Evolutionary conservation across 2,329 filamentous ascomycete species (phyloP).

Genomic region (Penicillium sp.): DNA sequence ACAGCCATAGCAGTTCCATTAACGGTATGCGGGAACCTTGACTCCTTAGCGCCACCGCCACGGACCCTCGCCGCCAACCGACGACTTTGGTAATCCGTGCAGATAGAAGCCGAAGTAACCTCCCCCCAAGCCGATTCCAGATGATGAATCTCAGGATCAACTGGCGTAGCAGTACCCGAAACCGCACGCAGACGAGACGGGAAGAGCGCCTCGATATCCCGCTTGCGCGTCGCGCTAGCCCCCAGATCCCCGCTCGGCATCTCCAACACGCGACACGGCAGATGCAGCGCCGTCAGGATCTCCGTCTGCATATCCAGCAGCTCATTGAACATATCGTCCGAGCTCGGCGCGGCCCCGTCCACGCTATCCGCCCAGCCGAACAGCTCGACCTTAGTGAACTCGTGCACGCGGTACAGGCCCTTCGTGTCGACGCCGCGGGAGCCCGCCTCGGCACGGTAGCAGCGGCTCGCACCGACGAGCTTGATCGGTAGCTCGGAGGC

Average conservation of each 20-base stretch:
- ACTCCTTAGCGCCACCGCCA: conserved; percentile 44
- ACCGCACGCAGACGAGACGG: conserved; percentile 62
- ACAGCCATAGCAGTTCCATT: conserved; percentile 94
- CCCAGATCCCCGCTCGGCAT: conserved; percentile 90
- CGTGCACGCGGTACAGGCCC: conserved; percentile 92
- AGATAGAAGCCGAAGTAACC: conserved; percentile 84
- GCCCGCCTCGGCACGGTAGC: conserved; percentile 92
- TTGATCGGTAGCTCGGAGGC: conserved; percentile 69
- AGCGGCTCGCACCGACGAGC: conserved; percentile 80
- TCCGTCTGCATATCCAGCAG: conserved; percentile 84
- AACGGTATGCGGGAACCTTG: conserved; percentile 79
- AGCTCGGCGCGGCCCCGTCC: conserved; percentile 36
- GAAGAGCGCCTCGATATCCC: conserved; percentile 93
- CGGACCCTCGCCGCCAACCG: conserved; percentile 74
- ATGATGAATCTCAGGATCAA: conserved; percentile 9
- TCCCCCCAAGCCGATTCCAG: conserved; percentile 79
- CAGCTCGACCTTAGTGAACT: conserved; percentile 98
- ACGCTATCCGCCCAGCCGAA: conserved; percentile 80
- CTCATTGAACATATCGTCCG: conserved; percentile 67
- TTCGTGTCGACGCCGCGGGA: conserved; percentile 87
- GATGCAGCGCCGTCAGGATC: conserved; percentile 71
- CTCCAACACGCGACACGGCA: conserved; percentile 85
- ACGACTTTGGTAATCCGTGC: conserved; percentile 90
- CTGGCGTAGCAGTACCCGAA: background rate
- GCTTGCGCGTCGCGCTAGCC: conserved; percentile 80